phyloP scores from a whole-genome alignment of 2,329 filamentous ascomycete species.

The Botrytis sinoallii region DNA sequence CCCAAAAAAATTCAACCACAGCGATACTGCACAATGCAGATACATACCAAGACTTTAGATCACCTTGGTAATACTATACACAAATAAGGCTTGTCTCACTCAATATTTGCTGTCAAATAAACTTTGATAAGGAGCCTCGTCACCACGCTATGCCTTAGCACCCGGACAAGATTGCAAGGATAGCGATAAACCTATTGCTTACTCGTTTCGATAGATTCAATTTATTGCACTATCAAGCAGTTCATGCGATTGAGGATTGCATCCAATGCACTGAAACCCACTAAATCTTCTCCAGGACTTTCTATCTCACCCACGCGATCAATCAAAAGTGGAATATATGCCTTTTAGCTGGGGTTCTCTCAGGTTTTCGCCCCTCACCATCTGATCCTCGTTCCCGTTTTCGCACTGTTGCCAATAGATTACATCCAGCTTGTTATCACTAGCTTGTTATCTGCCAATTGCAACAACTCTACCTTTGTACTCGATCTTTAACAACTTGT shows the following conservation, averaged over 20 bases:
- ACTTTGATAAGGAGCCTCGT: constrained; percentile 25
- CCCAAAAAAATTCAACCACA: constrained; percentile 8
- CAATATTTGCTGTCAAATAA: constrained; percentile 8
- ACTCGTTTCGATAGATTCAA: constrained; percentile 22
- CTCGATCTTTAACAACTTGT: neutral
- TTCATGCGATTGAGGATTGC: constrained; percentile 11
- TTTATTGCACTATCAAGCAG: constrained; percentile 12
- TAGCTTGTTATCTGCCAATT: neutral
- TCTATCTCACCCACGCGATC: constrained; percentile 2
- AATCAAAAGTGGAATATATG: constrained; percentile 10
- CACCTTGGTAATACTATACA: constrained; percentile 8
- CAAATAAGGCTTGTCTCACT: constrained; percentile 17
- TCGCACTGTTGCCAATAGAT: neutral
- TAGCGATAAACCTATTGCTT: constrained; percentile 29
- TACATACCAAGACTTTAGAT: neutral
- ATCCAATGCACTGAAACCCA: neutral
- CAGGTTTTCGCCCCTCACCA: constrained; percentile 15
- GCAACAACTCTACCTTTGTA: neutral
- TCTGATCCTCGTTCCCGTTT: neutral
- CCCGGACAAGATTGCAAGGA: constrained; percentile 30
- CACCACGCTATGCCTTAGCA: neutral
- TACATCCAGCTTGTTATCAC: neutral
- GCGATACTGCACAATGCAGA: constrained; percentile 1
- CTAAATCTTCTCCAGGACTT: constrained; percentile 1
- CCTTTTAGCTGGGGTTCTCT: constrained; percentile 15